Conservation (phyloP, 2,329 filamentous ascomycete genomes). For the Septoria petroselini region DNA sequence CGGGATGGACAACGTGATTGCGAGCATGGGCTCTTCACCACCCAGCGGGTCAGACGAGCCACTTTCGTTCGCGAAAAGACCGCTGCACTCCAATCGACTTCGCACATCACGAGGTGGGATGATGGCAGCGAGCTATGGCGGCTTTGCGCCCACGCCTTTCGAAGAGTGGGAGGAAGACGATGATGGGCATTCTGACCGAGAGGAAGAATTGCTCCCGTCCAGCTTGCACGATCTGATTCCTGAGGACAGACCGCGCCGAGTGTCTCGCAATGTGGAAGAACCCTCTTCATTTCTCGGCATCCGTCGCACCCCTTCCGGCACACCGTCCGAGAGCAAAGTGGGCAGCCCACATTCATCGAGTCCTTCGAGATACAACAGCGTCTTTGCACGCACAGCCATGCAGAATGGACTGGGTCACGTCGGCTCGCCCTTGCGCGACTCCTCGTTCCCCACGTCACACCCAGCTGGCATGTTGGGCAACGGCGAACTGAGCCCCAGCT, state of each 20-base stretch:
- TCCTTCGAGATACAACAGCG: conserved; percentile 60
- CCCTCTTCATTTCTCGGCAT: conserved; percentile 36
- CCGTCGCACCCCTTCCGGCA: conserved; percentile 43
- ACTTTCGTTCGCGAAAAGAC: conserved; percentile 63
- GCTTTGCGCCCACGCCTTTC: conserved; percentile 36
- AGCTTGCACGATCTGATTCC: conserved; percentile 62
- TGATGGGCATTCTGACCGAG: conserved; percentile 65
- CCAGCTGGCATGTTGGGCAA: conserved; percentile 19
- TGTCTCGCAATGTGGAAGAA: conserved; percentile 56
- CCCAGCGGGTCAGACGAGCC: conserved; percentile 64
- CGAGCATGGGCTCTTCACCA: conserved; percentile 55
- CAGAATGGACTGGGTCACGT: conserved; percentile 53
- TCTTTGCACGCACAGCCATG: conserved; percentile 45
- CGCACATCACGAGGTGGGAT: conserved; percentile 50
- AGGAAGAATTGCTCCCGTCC: conserved; percentile 83
- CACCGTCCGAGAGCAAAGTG: conserved; percentile 42
- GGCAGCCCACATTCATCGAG: conserved; percentile 58
- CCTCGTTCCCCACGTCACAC: conserved; percentile 34
- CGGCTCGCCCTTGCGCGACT: conserved; percentile 63
- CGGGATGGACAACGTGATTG: conserved; percentile 43
- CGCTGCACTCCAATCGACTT: conserved; percentile 65
- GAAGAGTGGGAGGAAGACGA: conserved; percentile 58
- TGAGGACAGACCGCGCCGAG: conserved; percentile 58
- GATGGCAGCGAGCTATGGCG: conserved; percentile 59
- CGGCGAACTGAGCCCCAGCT: conserved; percentile 40